Evolutionary conservation across 2,329 filamentous ascomycete genomes (phyloP), one percentile per base, ranked within the genome.

Genomic region (Fusarium coicis): DNA sequence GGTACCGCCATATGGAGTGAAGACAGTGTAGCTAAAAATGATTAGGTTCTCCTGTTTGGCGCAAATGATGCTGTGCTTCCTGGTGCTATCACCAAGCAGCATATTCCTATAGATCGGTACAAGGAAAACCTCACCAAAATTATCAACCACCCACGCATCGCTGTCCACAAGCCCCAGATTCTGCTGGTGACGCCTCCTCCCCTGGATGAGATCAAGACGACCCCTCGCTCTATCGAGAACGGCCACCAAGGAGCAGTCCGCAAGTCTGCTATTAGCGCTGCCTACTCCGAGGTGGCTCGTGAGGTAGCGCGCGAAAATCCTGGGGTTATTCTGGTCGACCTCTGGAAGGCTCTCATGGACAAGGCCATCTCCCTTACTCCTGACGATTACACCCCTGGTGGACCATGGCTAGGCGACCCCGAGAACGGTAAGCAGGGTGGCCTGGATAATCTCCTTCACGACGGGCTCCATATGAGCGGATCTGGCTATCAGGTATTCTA

Each of bases 61-160:
- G 94, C 96, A 75, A 98, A 99, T 80, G 96, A 98, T 82, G 92
- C 96, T 7, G 91, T 91, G 61, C 81, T 97, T 7, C 88, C 90
- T 7, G 84, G 88, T 42, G 85, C 87, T 9, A 85, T 86, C 8
- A 90, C 89, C 56, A 85, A 86, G 15, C 96, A 98, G 82, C 91
- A 96, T 80, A 89, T 98, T 12, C 89, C 93, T 2, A 82, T 97
- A n/a, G 87, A 91, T 2, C 83, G 90, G 68, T 98, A 94, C 85
- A 90, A 89, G 79, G 83, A 87, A 62, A 97, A 97, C 78, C 83
- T 97, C 53, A 86, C 82, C 72, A 85, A 84, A 32, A 94, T 98
- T 75, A 84, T 97, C 77, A 90, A 86, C 7, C 93, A 98, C 81
- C 89, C 92, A 12, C 84, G 85, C 64, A 87, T 97, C 67, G 82